Conservation (phyloP, 441 rosid genomes). For the Hura crepitans region DNA sequence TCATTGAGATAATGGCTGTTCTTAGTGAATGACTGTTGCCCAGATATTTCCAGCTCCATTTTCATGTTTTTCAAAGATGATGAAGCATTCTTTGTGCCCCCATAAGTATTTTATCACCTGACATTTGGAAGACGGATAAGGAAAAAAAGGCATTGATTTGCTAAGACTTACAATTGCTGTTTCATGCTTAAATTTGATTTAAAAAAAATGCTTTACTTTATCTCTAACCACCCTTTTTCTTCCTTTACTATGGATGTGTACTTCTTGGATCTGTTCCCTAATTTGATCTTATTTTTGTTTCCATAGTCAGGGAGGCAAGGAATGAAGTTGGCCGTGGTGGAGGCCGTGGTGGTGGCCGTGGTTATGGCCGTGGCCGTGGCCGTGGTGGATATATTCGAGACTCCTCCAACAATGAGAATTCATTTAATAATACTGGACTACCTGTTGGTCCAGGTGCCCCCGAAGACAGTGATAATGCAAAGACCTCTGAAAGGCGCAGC, state of each 20-base stretch:
- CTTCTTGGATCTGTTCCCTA: background rate
- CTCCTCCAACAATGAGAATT: slow-evolving; percentile 17
- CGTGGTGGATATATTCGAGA: slow-evolving; percentile 57
- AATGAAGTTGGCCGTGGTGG: slow-evolving; percentile 51
- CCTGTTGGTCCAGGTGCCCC: slow-evolving; percentile 39
- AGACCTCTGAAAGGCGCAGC: slow-evolving; percentile 49
- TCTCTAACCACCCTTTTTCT: background rate
- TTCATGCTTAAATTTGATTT: background rate
- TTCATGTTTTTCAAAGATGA: background rate
- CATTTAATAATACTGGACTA: slow-evolving; percentile 21
- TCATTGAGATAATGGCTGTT: background rate
- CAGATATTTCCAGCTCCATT: background rate
- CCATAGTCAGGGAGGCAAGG: slow-evolving; percentile 48
- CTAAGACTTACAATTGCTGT: background rate
- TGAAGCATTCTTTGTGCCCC: background rate
- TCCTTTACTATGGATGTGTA: background rate
- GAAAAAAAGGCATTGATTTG: background rate
- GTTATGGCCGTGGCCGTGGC: slow-evolving; percentile 52
- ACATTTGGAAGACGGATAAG: background rate
- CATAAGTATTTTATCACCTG: background rate
- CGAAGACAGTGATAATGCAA: slow-evolving; percentile 57
- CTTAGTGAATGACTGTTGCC: background rate
- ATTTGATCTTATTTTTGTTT: background rate
- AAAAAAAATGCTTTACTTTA: background rate
- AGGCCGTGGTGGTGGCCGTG: slow-evolving; percentile 48